These are phyloP conservation scores for Mortierella sp. DNA, from an alignment of 371 early-diverging fungal species.

Conservation along the genomic window DNA sequence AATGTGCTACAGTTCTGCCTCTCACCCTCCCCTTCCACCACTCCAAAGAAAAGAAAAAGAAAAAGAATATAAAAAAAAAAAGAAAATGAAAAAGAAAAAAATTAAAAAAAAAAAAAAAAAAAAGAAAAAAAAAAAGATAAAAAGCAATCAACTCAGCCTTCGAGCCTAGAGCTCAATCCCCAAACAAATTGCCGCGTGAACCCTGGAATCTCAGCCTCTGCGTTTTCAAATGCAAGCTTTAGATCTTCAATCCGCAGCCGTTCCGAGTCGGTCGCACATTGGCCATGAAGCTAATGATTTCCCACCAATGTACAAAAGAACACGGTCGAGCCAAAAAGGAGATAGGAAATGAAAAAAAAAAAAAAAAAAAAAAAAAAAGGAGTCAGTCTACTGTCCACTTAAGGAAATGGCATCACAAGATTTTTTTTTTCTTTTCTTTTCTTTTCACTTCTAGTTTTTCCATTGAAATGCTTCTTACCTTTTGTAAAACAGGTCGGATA, in stretches of 20 bases:
- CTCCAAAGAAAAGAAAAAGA: no score
- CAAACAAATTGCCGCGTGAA: constrained; percentile 65
- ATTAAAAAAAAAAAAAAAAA: not conserved
- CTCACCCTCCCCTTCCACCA: no score
- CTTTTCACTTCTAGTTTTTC: no score
- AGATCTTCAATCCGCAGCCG: constrained; percentile 66
- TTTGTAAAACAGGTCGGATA: constrained; percentile 43
- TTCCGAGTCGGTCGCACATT: constrained; percentile 60
- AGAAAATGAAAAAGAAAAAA: not conserved
- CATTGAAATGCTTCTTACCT: no score
- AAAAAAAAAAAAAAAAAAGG: not conserved
- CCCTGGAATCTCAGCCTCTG: constrained; percentile 72
- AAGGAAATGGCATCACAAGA: not conserved
- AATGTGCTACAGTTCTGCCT: no score
- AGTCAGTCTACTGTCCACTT: no score
- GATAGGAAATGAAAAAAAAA: not conserved
- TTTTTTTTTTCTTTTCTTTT: not conserved
- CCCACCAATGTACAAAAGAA: not conserved
- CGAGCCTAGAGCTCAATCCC: constrained; percentile 36
- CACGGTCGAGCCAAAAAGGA: not conserved
- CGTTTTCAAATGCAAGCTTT: constrained; percentile 67
- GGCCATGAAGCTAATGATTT: constrained; percentile 52
- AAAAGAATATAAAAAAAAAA: not conserved
- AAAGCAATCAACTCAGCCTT: not conserved
- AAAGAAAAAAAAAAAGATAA: no score